Conservation (phyloP, 2,329 filamentous ascomycete species). For the Ophiocordyceps robertsii region DNA sequence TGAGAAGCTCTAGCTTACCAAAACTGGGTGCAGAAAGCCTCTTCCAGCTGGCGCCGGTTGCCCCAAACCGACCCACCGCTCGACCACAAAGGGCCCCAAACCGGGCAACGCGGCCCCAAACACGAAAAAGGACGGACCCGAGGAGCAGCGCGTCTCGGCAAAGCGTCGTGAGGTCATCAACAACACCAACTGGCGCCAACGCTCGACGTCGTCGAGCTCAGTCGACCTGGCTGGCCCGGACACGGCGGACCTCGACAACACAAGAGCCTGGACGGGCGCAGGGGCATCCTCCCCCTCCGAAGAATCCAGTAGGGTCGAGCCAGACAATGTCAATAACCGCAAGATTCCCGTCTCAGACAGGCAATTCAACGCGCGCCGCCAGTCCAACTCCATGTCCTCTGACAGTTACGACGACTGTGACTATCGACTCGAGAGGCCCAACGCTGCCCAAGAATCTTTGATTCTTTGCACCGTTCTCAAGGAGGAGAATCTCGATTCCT, state of each 20-base stretch:
- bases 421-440: too few relatives aligned
- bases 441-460: too few relatives aligned
- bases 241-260: background rate
- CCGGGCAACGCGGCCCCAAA: background rate
- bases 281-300: background rate
- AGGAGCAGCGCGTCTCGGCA: conserved; percentile 7
- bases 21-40: too few relatives aligned
- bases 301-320: background rate
- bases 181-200: conserved; percentile 20
- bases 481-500: background rate
- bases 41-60: background rate
- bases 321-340: conserved; percentile 1
- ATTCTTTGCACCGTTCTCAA: background rate
- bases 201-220: background rate
- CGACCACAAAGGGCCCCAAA: background rate
- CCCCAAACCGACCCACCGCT: background rate
- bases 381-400: too few relatives aligned
- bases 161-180: conserved; percentile 18
- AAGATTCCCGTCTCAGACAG: background rate
- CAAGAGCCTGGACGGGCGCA: background rate
- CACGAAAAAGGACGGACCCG: conserved; percentile 5
- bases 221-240: background rate
- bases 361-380: background rate
- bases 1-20: too few relatives aligned
- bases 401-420: too few relatives aligned